These are phyloP conservation scores for Acer campestre DNA, from an alignment of 345 rosid genomes.

Conservation along the genomic window DNA sequence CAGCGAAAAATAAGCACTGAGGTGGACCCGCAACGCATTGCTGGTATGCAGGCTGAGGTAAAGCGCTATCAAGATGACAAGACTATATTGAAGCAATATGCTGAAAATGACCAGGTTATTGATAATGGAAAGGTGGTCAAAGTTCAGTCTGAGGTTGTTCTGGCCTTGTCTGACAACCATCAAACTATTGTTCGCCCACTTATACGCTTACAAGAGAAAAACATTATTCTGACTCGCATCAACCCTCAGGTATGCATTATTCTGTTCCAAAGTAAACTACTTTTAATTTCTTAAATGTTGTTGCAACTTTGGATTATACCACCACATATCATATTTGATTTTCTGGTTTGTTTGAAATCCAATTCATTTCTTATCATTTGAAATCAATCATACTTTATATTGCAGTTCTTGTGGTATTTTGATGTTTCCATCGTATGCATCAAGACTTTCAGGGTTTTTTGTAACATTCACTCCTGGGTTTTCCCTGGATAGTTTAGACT, in stretches of 20 bases:
- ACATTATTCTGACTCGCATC: constrained; percentile 91
- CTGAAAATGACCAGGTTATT: constrained; percentile 86
- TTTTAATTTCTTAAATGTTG: not conserved
- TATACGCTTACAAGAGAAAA: constrained; percentile 84
- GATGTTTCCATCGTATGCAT: not conserved
- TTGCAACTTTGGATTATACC: not conserved
- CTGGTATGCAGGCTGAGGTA: constrained; percentile 77
- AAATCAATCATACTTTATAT: not conserved
- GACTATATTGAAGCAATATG: constrained; percentile 85
- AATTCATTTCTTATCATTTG: not conserved
- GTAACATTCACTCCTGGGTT: not conserved
- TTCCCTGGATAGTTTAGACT: not conserved
- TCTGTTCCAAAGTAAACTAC: constrained; percentile 11
- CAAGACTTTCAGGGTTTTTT: not conserved
- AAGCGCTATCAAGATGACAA: constrained; percentile 95
- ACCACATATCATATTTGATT: not conserved
- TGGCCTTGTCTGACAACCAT: constrained; percentile 78
- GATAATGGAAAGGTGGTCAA: constrained; percentile 91
- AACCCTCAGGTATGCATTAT: constrained; percentile 76
- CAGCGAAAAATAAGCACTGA: constrained; percentile 74
- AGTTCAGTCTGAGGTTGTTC: constrained; percentile 73
- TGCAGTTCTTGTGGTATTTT: not conserved
- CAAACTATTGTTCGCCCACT: constrained; percentile 80
- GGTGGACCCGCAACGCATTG: constrained; percentile 70
- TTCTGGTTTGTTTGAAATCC: not conserved